A percentile compares a stretch with the other conserved stretches of the same genome.
Evolutionary conservation across 208 protist genomes (phyloP).

Genomic region (Pavlovales sp.): DNA sequence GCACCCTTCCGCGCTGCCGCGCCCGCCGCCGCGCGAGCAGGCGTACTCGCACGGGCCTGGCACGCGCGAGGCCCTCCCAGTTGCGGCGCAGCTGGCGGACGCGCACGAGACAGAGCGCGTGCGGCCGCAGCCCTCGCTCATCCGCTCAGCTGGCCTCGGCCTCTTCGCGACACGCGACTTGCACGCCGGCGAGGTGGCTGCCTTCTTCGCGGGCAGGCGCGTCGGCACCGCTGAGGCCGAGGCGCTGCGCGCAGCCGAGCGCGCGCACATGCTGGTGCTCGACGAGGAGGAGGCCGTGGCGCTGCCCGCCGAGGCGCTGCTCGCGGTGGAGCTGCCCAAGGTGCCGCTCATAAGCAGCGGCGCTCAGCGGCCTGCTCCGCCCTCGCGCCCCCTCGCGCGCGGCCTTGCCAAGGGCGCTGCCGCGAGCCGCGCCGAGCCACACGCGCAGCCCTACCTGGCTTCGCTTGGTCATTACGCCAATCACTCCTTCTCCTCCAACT

Average conservation of each 20-base stretch:
- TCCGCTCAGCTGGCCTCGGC: not conserved
- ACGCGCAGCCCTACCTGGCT: not conserved
- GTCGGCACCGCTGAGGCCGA: not conserved
- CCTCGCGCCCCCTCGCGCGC: too few relatives aligned
- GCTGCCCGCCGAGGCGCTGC: too few relatives aligned
- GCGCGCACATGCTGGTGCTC: not conserved
- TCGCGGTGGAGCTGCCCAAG: too few relatives aligned
- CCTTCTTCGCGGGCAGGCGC: slow-evolving; percentile 20
- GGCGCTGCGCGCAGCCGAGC: too few relatives aligned
- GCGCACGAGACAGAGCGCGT: not conserved
- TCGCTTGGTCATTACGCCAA: not conserved
- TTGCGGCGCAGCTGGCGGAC: not conserved
- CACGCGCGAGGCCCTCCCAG: not conserved
- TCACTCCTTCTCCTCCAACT: slow-evolving; percentile 10
- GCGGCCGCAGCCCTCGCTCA: too few relatives aligned
- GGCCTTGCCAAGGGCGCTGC: too few relatives aligned
- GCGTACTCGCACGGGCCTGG: not conserved
- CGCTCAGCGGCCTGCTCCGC: too few relatives aligned
- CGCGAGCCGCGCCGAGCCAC: too few relatives aligned
- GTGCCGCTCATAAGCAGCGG: too few relatives aligned
- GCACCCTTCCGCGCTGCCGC: not conserved
- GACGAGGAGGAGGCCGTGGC: not conserved
- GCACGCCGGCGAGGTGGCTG: not conserved
- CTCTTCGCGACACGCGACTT: not conserved
- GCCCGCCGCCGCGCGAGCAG: too few relatives aligned